Conservation (phyloP, 2,329 filamentous ascomycete species). For the Chrysoporthe cubensis region DNA sequence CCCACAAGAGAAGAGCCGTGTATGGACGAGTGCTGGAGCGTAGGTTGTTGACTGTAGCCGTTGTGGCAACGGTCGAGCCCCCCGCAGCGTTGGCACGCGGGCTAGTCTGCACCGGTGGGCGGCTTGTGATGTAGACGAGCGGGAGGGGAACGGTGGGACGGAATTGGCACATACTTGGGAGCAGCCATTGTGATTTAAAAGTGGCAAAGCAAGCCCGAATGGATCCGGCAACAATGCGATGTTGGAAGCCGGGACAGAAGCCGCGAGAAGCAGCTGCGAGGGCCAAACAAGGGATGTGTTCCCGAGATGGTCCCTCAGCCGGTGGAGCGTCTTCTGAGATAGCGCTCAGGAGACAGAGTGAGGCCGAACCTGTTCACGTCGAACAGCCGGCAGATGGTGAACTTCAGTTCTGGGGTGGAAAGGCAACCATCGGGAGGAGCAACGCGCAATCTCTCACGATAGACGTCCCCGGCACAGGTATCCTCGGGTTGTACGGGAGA, state of each 20-base stretch:
- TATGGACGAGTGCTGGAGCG: not conserved
- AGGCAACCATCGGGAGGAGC: conserved; percentile 14
- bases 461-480: not conserved
- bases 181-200: conserved; percentile 15
- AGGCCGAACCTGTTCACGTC: not conserved
- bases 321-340: not conserved
- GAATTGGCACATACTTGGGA: conserved; percentile 16
- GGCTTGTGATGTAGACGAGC: conserved; percentile 1
- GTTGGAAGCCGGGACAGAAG: not conserved
- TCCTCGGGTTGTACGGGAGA: not conserved
- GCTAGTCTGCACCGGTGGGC: not conserved
- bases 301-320: not conserved
- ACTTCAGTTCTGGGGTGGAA: not conserved
- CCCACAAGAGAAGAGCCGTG: not conserved
- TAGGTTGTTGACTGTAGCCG: not conserved
- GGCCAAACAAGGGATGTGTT: conserved; percentile 1
- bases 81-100: not conserved
- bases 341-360: conserved; percentile 1
- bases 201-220: not conserved
- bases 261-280: not conserved
- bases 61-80: not conserved
- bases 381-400: not conserved
- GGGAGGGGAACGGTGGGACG: not conserved
- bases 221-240: not conserved
- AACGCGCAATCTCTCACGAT: not conserved